These are phyloP conservation scores for Colletotrichum tamarilloi DNA, from an alignment of 2,329 filamentous ascomycete species.

Conservation along the genomic window DNA sequence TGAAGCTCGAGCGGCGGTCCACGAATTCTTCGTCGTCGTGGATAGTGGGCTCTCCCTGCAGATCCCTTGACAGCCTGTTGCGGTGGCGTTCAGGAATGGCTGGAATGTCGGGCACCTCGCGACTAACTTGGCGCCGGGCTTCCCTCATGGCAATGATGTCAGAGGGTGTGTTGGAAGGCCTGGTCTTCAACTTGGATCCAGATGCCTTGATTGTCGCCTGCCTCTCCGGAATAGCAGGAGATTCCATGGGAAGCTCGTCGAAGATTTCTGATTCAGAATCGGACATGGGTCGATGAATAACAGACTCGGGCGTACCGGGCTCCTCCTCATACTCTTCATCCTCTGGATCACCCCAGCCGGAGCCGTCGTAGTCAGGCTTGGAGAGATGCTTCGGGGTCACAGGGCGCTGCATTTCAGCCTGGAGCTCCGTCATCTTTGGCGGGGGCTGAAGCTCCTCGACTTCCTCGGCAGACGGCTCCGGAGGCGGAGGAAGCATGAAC, in stretches of 20 bases:
- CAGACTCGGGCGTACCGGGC: constrained; percentile 85
- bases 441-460: constrained; percentile 40
- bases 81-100: constrained; percentile 71
- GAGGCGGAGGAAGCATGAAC: constrained; percentile 58
- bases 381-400: constrained; percentile 64
- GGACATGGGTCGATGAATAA: constrained; percentile 80
- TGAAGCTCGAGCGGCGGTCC: constrained; percentile 77
- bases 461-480: constrained; percentile 46
- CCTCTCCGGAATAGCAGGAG: constrained; percentile 80
- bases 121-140: constrained; percentile 85
- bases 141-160: constrained; percentile 89
- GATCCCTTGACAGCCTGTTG: constrained; percentile 63
- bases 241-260: constrained; percentile 59
- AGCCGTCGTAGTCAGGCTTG: constrained; percentile 73
- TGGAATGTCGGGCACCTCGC: constrained; percentile 71
- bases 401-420: constrained; percentile 53
- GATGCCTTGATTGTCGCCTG: constrained; percentile 90
- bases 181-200: constrained; percentile 87
- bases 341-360: constrained; percentile 68
- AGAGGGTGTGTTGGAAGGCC: constrained; percentile 86
- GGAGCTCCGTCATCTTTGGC: constrained; percentile 50
- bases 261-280: constrained; percentile 51
- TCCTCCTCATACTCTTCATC: constrained; percentile 68
- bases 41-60: constrained; percentile 51
- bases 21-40: constrained; percentile 57